These are phyloP conservation scores for Gentiana macrophylla DNA, from an alignment of 257 asterid species.

Conservation along the genomic window DNA sequence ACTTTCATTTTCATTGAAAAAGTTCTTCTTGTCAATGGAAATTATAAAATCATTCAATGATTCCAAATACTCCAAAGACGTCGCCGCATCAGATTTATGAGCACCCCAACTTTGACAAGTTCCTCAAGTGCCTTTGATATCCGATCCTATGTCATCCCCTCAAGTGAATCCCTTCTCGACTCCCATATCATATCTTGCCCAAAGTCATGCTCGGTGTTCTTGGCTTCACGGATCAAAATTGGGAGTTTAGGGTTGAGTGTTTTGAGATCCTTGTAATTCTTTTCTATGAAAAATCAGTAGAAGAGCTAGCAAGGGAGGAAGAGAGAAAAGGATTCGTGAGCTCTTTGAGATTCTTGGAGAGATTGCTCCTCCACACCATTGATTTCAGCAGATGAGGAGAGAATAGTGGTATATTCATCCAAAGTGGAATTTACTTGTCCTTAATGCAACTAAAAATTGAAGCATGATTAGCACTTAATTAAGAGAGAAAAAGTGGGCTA, in stretches of 20 bases:
- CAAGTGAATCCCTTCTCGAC: slow-evolving; percentile 65
- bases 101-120: slow-evolving; percentile 59
- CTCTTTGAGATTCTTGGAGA: too few relatives aligned
- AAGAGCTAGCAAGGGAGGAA: too few relatives aligned
- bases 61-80: slow-evolving; percentile 1
- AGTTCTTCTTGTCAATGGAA: not conserved
- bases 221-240: slow-evolving; percentile 78
- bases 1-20: not conserved
- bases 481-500: too few relatives aligned
- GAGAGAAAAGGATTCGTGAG: too few relatives aligned
- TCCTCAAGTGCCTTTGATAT: slow-evolving; percentile 74
- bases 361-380: too few relatives aligned
- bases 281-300: slow-evolving; percentile 61
- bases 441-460: too few relatives aligned
- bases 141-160: slow-evolving; percentile 65
- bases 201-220: slow-evolving; percentile 78
- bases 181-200: slow-evolving; percentile 91
- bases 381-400: too few relatives aligned
- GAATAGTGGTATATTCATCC: too few relatives aligned
- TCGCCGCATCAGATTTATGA: slow-evolving; percentile 16
- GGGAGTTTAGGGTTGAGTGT: slow-evolving; percentile 77
- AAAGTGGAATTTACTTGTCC: too few relatives aligned
- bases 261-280: slow-evolving; percentile 83
- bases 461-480: too few relatives aligned
- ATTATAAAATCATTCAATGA: too few relatives aligned